Percentiles rank a stretch among this genome's conserved stretches.
Evolutionary conservation across 768 basidiomycete species (phyloP).

Genomic region (Pleurotus giganteus): DNA sequence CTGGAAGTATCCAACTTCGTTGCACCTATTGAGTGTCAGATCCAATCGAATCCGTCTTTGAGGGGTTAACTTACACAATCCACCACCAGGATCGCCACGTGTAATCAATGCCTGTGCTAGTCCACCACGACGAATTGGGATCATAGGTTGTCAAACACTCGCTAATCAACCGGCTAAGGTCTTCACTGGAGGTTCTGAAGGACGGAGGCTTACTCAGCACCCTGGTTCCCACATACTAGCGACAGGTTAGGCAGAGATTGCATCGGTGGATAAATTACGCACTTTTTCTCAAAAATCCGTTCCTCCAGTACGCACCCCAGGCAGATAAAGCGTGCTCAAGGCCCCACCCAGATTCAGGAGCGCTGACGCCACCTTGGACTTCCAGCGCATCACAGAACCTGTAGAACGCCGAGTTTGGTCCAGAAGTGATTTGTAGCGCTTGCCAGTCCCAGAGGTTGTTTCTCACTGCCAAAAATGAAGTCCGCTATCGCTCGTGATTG

Average conservation of each 20-base stretch:
- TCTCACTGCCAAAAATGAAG: conserved; percentile 39
- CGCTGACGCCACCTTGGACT: conserved; percentile 52
- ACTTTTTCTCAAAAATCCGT: conserved; percentile 44
- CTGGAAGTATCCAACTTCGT: conserved; percentile 63
- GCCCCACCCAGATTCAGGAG: conserved; percentile 58
- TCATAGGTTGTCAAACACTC: conserved; percentile 42
- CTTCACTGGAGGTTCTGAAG: neutral
- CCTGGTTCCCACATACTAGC: conserved; percentile 49
- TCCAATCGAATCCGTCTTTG: neutral
- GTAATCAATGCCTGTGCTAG: conserved; percentile 55
- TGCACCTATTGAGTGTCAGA: conserved; percentile 45
- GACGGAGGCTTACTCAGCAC: conserved; percentile 43
- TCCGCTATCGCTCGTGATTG: conserved; percentile 23
- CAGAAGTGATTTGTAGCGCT: conserved; percentile 48
- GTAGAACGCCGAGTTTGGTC: conserved; percentile 46
- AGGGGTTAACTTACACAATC: conserved; percentile 48
- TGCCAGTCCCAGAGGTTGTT: conserved; percentile 73
- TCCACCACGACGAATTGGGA: conserved; percentile 42
- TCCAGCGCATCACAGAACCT: conserved; percentile 67
- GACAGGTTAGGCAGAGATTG: neutral
- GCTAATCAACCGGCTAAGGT: conserved; percentile 19
- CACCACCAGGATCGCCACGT: conserved; percentile 62
- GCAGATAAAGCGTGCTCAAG: conserved; percentile 55
- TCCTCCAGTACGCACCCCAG: conserved; percentile 60
- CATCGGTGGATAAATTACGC: conserved; percentile 21